These are phyloP conservation scores for Zostera marina DNA, from an alignment of 116 monocot species.

Conservation along the genomic window DNA sequence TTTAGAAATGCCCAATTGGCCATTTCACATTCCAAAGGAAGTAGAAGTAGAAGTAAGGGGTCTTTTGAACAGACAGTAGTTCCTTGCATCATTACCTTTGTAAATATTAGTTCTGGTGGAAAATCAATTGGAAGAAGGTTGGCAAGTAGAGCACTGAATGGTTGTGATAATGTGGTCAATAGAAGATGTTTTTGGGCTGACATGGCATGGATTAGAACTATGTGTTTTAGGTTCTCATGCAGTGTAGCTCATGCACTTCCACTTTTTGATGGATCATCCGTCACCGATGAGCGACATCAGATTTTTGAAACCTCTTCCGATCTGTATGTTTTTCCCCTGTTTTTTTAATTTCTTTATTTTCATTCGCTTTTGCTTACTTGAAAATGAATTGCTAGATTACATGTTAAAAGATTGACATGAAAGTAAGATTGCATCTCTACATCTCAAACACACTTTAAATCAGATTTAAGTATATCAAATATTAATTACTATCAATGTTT, in stretches of 20 bases:
- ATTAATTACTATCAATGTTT: too few species aligned
- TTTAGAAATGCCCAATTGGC: background rate
- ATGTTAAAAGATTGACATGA: too few species aligned
- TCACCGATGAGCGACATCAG: conserved; percentile 17
- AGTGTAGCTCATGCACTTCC: conserved; percentile 44
- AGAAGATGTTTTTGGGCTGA: conserved; percentile 26
- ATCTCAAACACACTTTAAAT: too few species aligned
- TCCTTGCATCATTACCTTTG: background rate
- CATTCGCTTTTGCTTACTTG: too few species aligned
- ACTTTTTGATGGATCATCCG: conserved; percentile 9
- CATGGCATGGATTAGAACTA: conserved; percentile 15
- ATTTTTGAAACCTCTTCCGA: conserved; percentile 24
- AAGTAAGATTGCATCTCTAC: too few species aligned
- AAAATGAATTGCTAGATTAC: too few species aligned
- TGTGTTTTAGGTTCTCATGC: conserved; percentile 18
- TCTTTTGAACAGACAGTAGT: background rate
- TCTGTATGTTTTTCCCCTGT: conserved; percentile 21
- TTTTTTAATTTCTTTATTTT: background rate
- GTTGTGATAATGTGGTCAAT: conserved; percentile 11
- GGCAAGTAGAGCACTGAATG: conserved; percentile 7
- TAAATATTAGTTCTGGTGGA: background rate
- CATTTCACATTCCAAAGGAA: background rate
- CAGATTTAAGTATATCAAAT: too few species aligned
- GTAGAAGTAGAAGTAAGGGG: background rate
- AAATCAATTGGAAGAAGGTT: conserved; percentile 1